Conservation (phyloP, 768 basidiomycete species). For the Tulasnella sp. region DNA sequence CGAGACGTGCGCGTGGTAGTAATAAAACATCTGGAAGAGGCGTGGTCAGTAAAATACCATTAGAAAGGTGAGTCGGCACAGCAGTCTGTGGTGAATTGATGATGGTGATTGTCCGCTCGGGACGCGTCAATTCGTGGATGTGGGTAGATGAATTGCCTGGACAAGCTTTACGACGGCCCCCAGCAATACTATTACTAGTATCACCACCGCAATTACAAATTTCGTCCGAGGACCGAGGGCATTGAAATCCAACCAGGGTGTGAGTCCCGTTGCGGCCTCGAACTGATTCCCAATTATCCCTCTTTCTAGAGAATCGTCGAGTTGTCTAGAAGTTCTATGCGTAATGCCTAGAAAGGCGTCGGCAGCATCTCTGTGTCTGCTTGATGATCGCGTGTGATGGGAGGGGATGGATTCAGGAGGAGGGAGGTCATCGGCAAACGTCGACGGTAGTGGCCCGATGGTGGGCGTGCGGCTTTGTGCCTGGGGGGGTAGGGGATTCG, state of each 20-base stretch:
- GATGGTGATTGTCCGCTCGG: no score
- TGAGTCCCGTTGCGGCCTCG: background rate
- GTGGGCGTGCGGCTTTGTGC: no score
- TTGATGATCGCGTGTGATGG: background rate
- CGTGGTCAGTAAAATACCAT: no score
- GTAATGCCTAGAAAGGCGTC: background rate
- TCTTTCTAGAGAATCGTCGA: background rate
- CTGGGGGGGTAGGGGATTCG: no score
- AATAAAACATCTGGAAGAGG: no score
- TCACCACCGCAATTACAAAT: background rate
- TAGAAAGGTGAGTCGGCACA: no score
- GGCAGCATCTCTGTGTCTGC: background rate
- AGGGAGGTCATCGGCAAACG: no score
- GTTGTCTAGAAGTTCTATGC: background rate
- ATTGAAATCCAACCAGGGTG: background rate
- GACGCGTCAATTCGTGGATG: no score
- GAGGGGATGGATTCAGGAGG: no score
- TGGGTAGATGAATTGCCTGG: background rate
- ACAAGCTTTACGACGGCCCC: background rate
- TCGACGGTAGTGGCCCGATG: no score
- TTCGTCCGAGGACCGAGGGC: background rate
- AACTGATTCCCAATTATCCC: background rate
- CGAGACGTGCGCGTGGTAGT: no score
- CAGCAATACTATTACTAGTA: background rate
- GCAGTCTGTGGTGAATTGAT: no score